Conservation (phyloP, 2,329 filamentous ascomycete species). For the Diaporthe citriasiana region DNA sequence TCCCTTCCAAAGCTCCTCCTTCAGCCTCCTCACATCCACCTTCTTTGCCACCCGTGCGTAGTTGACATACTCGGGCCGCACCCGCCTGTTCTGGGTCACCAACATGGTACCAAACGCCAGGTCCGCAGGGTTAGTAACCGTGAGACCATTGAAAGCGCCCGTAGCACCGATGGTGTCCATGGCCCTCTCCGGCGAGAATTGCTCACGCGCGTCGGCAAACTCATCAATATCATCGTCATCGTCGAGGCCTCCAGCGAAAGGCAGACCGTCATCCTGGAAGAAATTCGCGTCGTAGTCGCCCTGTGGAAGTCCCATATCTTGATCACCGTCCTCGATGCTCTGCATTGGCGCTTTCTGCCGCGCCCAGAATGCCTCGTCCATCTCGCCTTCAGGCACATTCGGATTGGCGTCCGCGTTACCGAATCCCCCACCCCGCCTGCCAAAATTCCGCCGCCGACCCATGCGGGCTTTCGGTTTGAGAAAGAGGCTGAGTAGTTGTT, state of each 20-base stretch:
- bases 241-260: constrained; percentile 76
- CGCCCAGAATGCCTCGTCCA: constrained; percentile 98
- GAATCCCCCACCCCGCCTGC: constrained; percentile 61
- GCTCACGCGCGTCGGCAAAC: constrained; percentile 85
- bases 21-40: constrained; percentile 77
- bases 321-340: constrained; percentile 52
- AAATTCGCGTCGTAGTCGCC: constrained; percentile 98
- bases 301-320: constrained; percentile 70
- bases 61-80: constrained; percentile 78
- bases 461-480: constrained; percentile 93
- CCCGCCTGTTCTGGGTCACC: constrained; percentile 73
- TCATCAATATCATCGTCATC: constrained; percentile 75
- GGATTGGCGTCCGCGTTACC: constrained; percentile 58
- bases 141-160: constrained; percentile 60
- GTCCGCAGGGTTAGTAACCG: constrained; percentile 59
- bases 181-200: constrained; percentile 76
- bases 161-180: constrained; percentile 63
- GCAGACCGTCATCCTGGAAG: constrained; percentile 89
- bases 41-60: constrained; percentile 80
- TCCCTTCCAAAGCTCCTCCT: constrained; percentile 79
- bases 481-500: constrained; percentile 89
- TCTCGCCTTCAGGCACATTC: constrained; percentile 77
- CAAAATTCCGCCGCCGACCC: constrained; percentile 72
- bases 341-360: constrained; percentile 71
- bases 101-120: constrained; percentile 75